Base-by-base conservation (phyloP, 441 rosid genomes). In the Dalechampia spathulata region DNA sequence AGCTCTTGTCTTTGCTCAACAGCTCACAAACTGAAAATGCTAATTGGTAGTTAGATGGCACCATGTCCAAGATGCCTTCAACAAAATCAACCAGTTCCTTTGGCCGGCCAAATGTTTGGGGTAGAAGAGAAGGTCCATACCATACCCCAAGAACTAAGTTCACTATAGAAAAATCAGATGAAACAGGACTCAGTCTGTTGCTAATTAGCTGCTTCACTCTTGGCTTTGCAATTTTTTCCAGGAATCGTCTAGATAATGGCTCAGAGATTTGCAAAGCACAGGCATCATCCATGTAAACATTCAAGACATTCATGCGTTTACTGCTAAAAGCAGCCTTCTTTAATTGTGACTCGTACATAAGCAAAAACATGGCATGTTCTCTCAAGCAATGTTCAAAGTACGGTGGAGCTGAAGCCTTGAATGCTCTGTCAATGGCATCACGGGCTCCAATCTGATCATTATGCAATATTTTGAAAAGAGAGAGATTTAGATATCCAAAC, bases 11-110 rank as follows among this genome's bases (percentile, higher is more conserved):
- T 49, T 46, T 64, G 45, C 43, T 72, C 60, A 86, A 52, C 54
- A 76, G 57, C 78, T 79, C 85, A 62, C 77, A 74, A 19, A 80
- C 82, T 2, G 85, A 85, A 62, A 89, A 49, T 14, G 82, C 95
- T 45, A 93, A 41, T 5, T 52, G 82, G 71, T 82, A 93, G 75
- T 87, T 90, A 45, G 81, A 66, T 0, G 85, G 95, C 37, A 74
- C 83, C 47, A 85, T 49, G 52, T 77, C 89, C 72, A 90, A 52
- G 57, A 83, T 61, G 23, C 81, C 68, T 76, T 93, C 97, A 5
- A 93, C 96, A 67, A 82, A 82, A 70, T 90, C 89, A 36, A 85
- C 99, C 40, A 87, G 58, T 58, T 85, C 87, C 64, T 80, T 75
- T 41, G 75, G 58, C 62, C 79, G 72, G 44, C 67, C 62, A 32